Evolutionary conservation across 257 asterid species (phyloP), one percentile per base, ranked within the genome.

Genomic region (Leptodermis oblonga): DNA sequence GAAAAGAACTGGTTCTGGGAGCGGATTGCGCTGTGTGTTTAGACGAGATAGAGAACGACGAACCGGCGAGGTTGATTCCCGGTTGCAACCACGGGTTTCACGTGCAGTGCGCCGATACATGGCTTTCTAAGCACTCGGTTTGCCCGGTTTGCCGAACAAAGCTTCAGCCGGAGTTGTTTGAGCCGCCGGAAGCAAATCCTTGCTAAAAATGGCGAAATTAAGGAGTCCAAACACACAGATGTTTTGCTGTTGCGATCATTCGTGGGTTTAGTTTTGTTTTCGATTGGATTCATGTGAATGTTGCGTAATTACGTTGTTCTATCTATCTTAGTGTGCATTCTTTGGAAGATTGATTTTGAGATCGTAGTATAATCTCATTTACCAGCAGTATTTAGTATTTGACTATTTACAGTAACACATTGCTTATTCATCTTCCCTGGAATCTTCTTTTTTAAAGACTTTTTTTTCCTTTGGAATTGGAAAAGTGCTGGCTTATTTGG

Each of bases 71-170:
- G 13, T 26, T 87, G 82, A 73, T 92, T 8, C 98, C 97, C 8
- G 95, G 91, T 10, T 92, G 98, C 74, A 86, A 88, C 73, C 98
- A 92, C 53, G 97, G 98, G 18, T 92, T 90, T 48, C 98, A 92
- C 65, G 37, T 85, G 3, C 79, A 79, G 60, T 92, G 98, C 67
- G 97, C 86, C 36, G 96, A 92, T 61, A 79, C 88, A 0, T 92
- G 98, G 98, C 85, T 92, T 30, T 80, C 96, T 2, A 85, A 80
- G 55, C 80, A 83, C 53, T 65, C 88, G 2, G 67, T 80, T 31
- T 92, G 98, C 72, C 98, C 98, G 0, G 80, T 92, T 58, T 92
- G 98, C 54, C 72, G 98, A 74, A 79, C 89, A 12, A 83, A 78
- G 30, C 80, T 92, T 30, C 85, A 63, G 70, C 85, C 90, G 0